Evolutionary conservation across 805 yeast genomes (phyloP), one percentile per base, ranked within the genome.

Genomic region (Tetrapisispora namnaoensis): DNA sequence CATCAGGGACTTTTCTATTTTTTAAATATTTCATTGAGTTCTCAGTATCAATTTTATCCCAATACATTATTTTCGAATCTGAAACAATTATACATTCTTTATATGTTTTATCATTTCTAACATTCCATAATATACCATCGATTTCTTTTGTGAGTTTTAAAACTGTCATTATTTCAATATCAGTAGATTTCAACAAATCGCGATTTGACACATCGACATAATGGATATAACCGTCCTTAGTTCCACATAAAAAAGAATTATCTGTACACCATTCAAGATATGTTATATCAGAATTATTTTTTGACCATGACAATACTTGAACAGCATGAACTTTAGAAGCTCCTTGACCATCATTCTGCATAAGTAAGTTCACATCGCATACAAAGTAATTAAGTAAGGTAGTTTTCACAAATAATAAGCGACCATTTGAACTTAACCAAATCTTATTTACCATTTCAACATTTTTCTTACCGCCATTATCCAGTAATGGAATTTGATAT

Each of bases 401-500:
- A 3, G 67, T 64, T 55, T 62, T 64, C 10, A 60, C 38, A 21
- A 64, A 49, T n/a, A 61, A 42, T 14, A 45, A 30, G 16, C 49
- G 46, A 24, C 60, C 61, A 35, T 49, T 37, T 2, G 61, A 55
- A 46, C 50, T 55, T 49, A 63, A 44, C 66, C 65, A 62, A 42
- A 58, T 51, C 6, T 50, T 51, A 24, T 57, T 42, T 17, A 63
- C 34, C 35, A 47, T 53, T 46, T 64, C 68, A 2, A 51, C 45
- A 47, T 48, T 14, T 21, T 42, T 42, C 4, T 10, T 51, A 24
- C 44, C 47, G n/a, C 50, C 49, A 11, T 42, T 44, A 6, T 50
- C 40, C 17, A 60, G 37, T 21, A 60, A 50, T 0, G 75, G 67
- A 1, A 73, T 51, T 13, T 61, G 63, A n/a, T 71, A 58, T 22